These are phyloP conservation scores for Lachnellula subtilissima DNA, from an alignment of 2,329 filamentous ascomycete genomes.

Conservation along the genomic window DNA sequence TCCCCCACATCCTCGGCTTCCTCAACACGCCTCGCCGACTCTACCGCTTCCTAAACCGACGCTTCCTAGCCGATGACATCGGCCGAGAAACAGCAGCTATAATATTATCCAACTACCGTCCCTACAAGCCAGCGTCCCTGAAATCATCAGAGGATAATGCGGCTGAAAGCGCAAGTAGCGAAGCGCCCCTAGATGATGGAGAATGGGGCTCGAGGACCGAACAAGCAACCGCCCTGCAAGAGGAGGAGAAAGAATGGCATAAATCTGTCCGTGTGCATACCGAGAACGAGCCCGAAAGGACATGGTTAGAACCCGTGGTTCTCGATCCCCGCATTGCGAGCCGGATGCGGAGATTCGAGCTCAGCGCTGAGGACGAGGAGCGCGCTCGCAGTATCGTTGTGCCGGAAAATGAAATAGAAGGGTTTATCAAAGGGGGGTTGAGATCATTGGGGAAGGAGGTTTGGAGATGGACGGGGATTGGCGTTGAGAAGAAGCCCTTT, in stretches of 20 bases:
- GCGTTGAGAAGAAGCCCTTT: constrained; percentile 16
- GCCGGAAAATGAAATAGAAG: constrained; percentile 64
- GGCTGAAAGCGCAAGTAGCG: too few relatives aligned
- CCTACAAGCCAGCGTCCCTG: constrained; percentile 35
- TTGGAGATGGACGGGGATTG: constrained; percentile 17
- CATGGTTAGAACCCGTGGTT: constrained; percentile 71
- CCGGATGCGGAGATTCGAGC: constrained; percentile 76
- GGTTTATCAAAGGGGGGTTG: constrained; percentile 59
- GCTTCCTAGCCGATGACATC: constrained; percentile 78
- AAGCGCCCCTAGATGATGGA: neutral
- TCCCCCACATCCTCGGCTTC: constrained; percentile 91
- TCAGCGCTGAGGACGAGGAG: constrained; percentile 65
- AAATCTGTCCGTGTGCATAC: constrained; percentile 64
- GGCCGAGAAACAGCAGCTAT: constrained; percentile 83
- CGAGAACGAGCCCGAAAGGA: constrained; percentile 56
- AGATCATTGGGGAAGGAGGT: constrained; percentile 41
- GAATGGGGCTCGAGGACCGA: constrained; percentile 40
- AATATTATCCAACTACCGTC: constrained; percentile 58
- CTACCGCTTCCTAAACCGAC: constrained; percentile 80
- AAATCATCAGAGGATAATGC: constrained; percentile 13
- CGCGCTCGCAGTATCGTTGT: constrained; percentile 58
- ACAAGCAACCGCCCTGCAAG: constrained; percentile 57
- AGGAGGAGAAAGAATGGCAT: constrained; percentile 79
- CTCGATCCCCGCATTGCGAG: constrained; percentile 70
- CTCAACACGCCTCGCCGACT: constrained; percentile 81